Conservation (phyloP, 2,329 filamentous ascomycete genomes). For the Fusarium tupiense region DNA sequence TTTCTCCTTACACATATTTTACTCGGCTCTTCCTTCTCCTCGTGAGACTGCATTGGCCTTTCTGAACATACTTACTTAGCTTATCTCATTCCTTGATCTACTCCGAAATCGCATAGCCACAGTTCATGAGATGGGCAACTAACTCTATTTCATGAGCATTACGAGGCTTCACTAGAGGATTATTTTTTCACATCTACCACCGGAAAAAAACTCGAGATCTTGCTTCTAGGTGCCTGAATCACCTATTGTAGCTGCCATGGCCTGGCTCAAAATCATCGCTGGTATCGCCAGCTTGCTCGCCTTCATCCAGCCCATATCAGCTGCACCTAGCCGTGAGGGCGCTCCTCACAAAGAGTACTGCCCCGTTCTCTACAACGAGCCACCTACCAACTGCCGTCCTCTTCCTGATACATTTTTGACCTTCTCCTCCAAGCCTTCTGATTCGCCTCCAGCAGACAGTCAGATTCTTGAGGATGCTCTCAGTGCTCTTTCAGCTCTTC, state of each 20-base stretch:
- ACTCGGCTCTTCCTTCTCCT: background rate
- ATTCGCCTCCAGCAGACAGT: slow-evolving; percentile 21
- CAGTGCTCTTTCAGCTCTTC: slow-evolving; percentile 77
- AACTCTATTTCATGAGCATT: slow-evolving; percentile 22
- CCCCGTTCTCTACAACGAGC: slow-evolving; percentile 35
- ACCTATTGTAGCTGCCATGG: slow-evolving; percentile 8
- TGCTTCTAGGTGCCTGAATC: background rate
- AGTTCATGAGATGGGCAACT: slow-evolving; percentile 25
- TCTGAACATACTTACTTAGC: background rate
- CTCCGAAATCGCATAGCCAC: slow-evolving; percentile 27
- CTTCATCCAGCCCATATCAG: slow-evolving; percentile 4
- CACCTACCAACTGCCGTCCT: slow-evolving; percentile 27
- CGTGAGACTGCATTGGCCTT: background rate
- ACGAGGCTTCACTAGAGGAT: slow-evolving; percentile 10
- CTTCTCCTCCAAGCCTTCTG: slow-evolving; percentile 20
- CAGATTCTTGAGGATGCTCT: slow-evolving; percentile 61
- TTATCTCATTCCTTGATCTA: slow-evolving; percentile 17
- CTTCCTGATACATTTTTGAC: slow-evolving; percentile 36
- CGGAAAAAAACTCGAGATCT: background rate
- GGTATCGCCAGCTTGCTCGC: slow-evolving; percentile 19
- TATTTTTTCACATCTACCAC: background rate
- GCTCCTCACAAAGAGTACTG: slow-evolving; percentile 32
- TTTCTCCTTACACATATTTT: background rate
- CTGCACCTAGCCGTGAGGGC: slow-evolving; percentile 20
- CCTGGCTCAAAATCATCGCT: slow-evolving; percentile 18